Conservation (phyloP, 176 grass and related monocot species). For the Secale cereale region DNA sequence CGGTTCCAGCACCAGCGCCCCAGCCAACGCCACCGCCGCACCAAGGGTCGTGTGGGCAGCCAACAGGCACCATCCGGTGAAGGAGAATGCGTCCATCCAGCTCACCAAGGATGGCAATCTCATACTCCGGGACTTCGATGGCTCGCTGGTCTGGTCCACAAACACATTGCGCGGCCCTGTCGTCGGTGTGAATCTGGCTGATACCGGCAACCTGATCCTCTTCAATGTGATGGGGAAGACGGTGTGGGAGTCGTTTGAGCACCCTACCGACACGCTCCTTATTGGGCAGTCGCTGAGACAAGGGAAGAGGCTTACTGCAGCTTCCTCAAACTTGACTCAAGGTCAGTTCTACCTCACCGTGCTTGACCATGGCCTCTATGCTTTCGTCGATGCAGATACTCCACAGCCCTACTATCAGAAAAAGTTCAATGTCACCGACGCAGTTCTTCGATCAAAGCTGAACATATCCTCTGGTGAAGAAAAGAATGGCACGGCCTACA, state of each 20-base stretch:
- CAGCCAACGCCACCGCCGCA: neutral
- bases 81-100: slow-evolving; percentile 46
- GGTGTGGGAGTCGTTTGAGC: slow-evolving; percentile 56
- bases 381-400: slow-evolving; percentile 35
- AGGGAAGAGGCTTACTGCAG: slow-evolving; percentile 46
- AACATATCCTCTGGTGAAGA: slow-evolving; percentile 29
- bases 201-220: slow-evolving; percentile 57
- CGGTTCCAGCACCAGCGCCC: neutral
- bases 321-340: slow-evolving; percentile 37
- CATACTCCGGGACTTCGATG: slow-evolving; percentile 40
- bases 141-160: slow-evolving; percentile 42
- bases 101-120: slow-evolving; percentile 42
- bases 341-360: slow-evolving; percentile 57
- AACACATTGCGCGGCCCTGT: slow-evolving; percentile 28
- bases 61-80: slow-evolving; percentile 36
- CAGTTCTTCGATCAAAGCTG: slow-evolving; percentile 27
- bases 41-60: slow-evolving; percentile 56
- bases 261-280: slow-evolving; percentile 54
- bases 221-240: slow-evolving; percentile 35
- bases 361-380: slow-evolving; percentile 36
- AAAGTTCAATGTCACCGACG: slow-evolving; percentile 29
- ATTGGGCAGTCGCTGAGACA: slow-evolving; percentile 52
- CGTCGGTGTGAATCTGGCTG: slow-evolving; percentile 46
- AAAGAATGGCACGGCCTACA: slow-evolving; percentile 23
- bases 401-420: slow-evolving; percentile 38